phyloP scores from a whole-genome alignment of 176 grass and related monocot species.

The Bonia amplexicaulis region DNA sequence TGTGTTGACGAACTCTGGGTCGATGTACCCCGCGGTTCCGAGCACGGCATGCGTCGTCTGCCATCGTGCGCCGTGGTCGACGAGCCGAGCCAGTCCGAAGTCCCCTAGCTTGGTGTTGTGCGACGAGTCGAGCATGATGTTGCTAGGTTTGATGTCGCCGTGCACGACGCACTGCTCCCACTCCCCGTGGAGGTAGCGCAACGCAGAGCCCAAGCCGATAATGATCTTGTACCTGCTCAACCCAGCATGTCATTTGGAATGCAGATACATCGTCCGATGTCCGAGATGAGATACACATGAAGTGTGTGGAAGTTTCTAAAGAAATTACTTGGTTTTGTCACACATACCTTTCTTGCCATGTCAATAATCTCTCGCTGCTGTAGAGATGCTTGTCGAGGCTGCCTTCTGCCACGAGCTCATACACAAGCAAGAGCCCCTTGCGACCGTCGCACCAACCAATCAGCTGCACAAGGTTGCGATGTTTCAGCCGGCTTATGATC shows the following conservation, averaged over 20 bases:
- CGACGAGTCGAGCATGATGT: not conserved
- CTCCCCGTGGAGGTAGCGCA: not conserved
- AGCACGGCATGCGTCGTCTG: not conserved
- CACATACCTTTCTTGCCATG: not conserved
- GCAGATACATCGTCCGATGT: no score
- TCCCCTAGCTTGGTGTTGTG: not conserved
- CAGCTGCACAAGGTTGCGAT: constrained; percentile 38
- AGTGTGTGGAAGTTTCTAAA: not conserved
- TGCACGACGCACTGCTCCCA: not conserved
- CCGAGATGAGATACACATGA: not conserved
- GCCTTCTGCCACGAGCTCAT: not conserved
- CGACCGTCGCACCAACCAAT: not conserved
- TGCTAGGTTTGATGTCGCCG: not conserved
- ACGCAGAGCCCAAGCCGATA: not conserved
- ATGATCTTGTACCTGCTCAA: not conserved
- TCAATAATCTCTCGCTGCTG: not conserved
- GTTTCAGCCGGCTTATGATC: constrained; percentile 28
- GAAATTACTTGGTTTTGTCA: no score
- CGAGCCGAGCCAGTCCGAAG: not conserved
- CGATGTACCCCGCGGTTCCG: not conserved
- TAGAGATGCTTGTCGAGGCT: constrained; percentile 25
- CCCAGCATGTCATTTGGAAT: not conserved
- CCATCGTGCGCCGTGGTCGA: not conserved
- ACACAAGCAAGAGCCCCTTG: constrained; percentile 4
- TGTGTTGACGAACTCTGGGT: not conserved